Evolutionary conservation across 495 filamentous ascomycete genomes (phyloP), one percentile per base, ranked within the genome.

Genomic region (Neurospora terricola): DNA sequence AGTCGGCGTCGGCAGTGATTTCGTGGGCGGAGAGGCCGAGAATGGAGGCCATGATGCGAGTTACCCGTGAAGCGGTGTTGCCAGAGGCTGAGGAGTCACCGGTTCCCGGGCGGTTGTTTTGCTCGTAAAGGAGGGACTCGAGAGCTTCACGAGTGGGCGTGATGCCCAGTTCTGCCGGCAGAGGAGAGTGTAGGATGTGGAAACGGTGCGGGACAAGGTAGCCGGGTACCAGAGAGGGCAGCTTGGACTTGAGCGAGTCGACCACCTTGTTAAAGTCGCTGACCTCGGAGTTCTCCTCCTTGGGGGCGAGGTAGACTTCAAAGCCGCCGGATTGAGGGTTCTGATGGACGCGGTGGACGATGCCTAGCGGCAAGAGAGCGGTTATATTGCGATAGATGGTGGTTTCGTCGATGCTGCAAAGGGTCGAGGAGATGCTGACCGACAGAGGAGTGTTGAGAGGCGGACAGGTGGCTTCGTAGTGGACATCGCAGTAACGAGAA

Each of bases 1-100:
- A 86, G 71, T 83, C 79, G 2, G 80, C 79, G 5, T 75, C 37
- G 1, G 68, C 43, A 16, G 73, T 72, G 36, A 84, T 76, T 21
- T 82, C 79, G 5, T 76, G 69, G 11, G 73, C 38, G 0, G 74
- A 59, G 71, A 80, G 73, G 59, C 71, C 45, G 62, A 83, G 72
- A 72, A 80, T 76, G 7, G 73, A 66, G 9, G 77, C 80, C 43
- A 86, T 83, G 2, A 79, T 74, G 34, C 75, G 72, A 11, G 77
- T 80, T n/a, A 84, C 72, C 9, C 75, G 74, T n/a, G 40, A 38
- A 48, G 80, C 77, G 4, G 78, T 79, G 7, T 66, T 66, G 54
- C 14, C 0, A 0, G 54, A 34, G 27, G 54, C 54, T 0, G 54
- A 66, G 23, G 54, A 66, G 54, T 66, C 54, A 66, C 27, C 27